Conservation (phyloP, 2,329 filamentous ascomycete species). For the Exophiala alcalophila region DNA sequence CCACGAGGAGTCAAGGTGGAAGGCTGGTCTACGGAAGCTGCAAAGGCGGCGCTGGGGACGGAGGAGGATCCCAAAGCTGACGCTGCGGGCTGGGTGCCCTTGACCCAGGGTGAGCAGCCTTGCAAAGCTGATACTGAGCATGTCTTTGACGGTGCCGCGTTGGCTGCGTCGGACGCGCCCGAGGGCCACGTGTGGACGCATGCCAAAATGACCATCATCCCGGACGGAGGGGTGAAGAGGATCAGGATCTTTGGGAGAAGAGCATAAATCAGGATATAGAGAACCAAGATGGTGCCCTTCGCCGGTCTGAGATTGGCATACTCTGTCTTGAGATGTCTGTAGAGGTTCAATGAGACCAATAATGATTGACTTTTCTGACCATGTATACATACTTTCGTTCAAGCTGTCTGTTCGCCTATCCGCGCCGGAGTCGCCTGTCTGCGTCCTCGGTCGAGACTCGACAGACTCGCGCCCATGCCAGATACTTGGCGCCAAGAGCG, state of each 20-base stretch:
- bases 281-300: no score
- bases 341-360: no score
- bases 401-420: no score
- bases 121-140: slow-evolving; percentile 44
- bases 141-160: slow-evolving; percentile 38
- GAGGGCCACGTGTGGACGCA: slow-evolving; percentile 72
- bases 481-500: slow-evolving; percentile 24
- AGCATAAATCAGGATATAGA: slow-evolving; percentile 31
- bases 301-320: no score
- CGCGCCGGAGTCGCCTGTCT: no score
- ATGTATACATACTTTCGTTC: no score
- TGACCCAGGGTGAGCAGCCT: slow-evolving; percentile 38
- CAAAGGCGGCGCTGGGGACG: slow-evolving; percentile 27
- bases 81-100: slow-evolving; percentile 38
- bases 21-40: slow-evolving; percentile 32
- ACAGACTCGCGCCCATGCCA: no score
- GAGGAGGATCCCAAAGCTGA: slow-evolving; percentile 36
- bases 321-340: no score
- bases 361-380: no score
- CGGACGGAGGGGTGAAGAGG: slow-evolving; percentile 88
- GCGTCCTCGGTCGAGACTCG: no score
- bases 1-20: slow-evolving; percentile 42
- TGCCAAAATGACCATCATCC: slow-evolving; percentile 87
- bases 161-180: slow-evolving; percentile 57
- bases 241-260: slow-evolving; percentile 72